Base-by-base conservation (phyloP, 2,329 filamentous ascomycete genomes). In the Beauveria sp. region DNA sequence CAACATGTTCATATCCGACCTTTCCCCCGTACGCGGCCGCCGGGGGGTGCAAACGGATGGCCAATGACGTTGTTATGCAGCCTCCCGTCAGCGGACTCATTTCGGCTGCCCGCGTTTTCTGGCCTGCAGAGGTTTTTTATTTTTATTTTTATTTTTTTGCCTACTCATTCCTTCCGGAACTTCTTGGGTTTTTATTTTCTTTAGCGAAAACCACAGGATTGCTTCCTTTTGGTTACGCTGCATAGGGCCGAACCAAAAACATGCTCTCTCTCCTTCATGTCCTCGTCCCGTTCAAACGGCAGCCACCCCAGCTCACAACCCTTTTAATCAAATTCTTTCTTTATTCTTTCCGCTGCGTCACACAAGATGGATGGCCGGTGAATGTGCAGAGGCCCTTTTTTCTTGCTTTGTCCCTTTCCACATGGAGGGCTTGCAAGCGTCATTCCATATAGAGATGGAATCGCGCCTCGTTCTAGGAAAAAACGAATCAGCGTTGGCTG, bases 11-110 rank as follows among this genome's bases (percentile, higher is more conserved):
- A 34, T 34, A 12, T 12, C 26, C 26, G 26, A 26, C 26, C 8
- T 40, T 40, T 38, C 40, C 30, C 12, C 30, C 18, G 18, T 43
- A 43, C 40, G 40, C 40, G 18, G 40, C 16, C 40, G 16, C 40
- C 16, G 5, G 40, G 40, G 26, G 28, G 5, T 20, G 24, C 42
- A 56, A 46, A 56, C 42, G 24, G 38, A 26, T 14, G n/a, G 42
- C 42, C 54, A 47, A 46, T 56, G 54, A 56, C 54, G 54, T 56
- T 47, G 42, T 38, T 16, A n/a, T 47, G 54, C 54, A 56, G 54
- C 40, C 24, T 30, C 10, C 53, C 54, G 42, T 46, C 54, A 56
- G 26, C n/a, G 22, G 45, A 22, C 45, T 49, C 45, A 49, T 22
- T 22, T 22, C 45, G 45, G 12, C n/a, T 49, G 10, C 14, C 18